A percentile compares a stretch with the other conserved stretches of the same genome.
phyloP scores from a whole-genome alignment of 345 rosid species.

The Eucalyptus erythrocorys region DNA sequence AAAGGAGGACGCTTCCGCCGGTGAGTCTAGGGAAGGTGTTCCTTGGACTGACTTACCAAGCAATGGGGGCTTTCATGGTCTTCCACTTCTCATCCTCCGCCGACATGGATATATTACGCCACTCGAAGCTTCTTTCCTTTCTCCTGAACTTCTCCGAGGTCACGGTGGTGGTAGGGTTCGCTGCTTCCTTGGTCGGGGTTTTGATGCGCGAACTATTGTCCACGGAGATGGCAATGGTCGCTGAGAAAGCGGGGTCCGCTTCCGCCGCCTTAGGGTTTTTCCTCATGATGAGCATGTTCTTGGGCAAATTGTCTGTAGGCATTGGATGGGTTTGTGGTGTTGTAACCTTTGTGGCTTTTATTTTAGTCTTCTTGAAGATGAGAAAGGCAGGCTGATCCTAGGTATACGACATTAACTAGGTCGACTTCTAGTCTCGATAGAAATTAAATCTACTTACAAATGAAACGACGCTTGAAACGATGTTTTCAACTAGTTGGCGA shows the following conservation, averaged over 20 bases:
- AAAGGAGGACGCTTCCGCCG: neutral
- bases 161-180: neutral
- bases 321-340: neutral
- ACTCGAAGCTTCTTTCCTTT: neutral
- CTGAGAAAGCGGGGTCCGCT: neutral
- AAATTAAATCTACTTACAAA: neutral
- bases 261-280: neutral
- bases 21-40: neutral
- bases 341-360: neutral
- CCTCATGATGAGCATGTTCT: neutral
- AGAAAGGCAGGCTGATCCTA: neutral
- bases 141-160: neutral
- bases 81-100: neutral
- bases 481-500: neutral
- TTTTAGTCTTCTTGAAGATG: neutral
- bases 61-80: neutral
- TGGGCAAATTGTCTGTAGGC: neutral
- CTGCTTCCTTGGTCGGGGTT: neutral
- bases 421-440: neutral
- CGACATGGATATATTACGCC: neutral
- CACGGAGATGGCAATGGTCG: neutral
- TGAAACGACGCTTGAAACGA: neutral
- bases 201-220: neutral
- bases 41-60: neutral
- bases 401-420: neutral